phyloP scores from a whole-genome alignment of 163 green algal species.

The Chlorella variabilis region DNA sequence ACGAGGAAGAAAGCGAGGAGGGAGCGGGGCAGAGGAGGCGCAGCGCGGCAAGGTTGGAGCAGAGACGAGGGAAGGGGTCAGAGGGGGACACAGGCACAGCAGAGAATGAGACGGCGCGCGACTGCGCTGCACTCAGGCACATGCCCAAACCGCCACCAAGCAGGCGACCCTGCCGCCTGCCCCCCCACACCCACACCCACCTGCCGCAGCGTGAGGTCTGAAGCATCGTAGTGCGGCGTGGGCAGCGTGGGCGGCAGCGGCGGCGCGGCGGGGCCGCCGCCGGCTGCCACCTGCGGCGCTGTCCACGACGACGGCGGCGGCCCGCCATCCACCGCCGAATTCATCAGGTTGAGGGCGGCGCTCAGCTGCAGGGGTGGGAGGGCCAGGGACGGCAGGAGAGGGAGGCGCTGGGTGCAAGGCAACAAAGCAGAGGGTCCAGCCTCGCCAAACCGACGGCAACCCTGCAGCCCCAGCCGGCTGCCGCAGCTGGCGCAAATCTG shows the following conservation, averaged over 20 bases:
- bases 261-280: conserved; percentile 10
- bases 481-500: no score
- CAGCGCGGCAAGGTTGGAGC: no score
- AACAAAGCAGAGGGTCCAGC: not conserved
- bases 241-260: not conserved
- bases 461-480: no score
- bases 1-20: not conserved
- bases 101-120: no score
- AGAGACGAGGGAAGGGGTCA: no score
- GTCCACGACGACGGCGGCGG: conserved; percentile 29
- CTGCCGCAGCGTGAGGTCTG: conserved; percentile 69
- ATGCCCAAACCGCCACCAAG: not conserved
- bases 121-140: no score
- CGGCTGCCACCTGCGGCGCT: not conserved
- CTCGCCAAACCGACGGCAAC: not conserved
- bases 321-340: conserved; percentile 71
- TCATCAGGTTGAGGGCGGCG: conserved; percentile 89
- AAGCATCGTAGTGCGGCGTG: conserved; percentile 20
- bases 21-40: not conserved
- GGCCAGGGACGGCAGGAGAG: not conserved
- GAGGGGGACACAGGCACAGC: no score
- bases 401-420: not conserved
- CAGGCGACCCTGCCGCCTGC: not conserved
- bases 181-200: not conserved
- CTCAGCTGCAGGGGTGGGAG: conserved; percentile 59